Evolutionary conservation across 2,329 filamentous ascomycete genomes (phyloP).

Genomic region (Arthrobotrys megalospora): DNA sequence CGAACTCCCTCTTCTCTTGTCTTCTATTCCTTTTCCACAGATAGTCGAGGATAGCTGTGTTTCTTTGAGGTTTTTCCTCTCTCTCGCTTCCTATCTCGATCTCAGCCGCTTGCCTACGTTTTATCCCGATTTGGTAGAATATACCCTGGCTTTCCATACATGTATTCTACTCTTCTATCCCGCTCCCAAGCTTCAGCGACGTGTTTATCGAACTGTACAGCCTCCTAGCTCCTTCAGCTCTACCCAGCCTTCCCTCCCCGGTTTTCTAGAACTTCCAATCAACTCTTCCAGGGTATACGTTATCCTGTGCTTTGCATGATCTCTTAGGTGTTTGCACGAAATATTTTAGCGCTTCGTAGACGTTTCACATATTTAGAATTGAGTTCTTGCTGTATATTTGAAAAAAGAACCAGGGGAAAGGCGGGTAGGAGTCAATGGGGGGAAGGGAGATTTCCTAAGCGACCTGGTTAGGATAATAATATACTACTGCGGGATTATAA

Average conservation of each 20-base stretch:
- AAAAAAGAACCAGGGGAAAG: background rate
- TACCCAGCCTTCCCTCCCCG: background rate
- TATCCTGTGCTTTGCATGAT: background rate
- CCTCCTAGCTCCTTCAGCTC: slow-evolving; percentile 10
- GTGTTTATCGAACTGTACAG: slow-evolving; percentile 33
- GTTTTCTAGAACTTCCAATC: slow-evolving; percentile 5
- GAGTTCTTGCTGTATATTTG: background rate
- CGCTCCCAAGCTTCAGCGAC: slow-evolving; percentile 12
- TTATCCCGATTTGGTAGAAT: slow-evolving; percentile 40
- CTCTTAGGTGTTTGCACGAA: background rate
- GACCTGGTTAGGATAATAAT: too few relatives aligned
- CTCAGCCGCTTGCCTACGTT: slow-evolving; percentile 9
- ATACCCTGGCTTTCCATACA: slow-evolving; percentile 32
- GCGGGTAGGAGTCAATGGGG: too few relatives aligned
- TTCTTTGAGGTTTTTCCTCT: background rate
- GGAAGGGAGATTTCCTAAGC: too few relatives aligned
- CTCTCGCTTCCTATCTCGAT: background rate
- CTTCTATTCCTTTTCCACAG: background rate
- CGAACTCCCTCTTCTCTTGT: background rate
- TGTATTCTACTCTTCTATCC: slow-evolving; percentile 1
- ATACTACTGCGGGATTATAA: slow-evolving; percentile 4
- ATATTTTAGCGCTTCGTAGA: background rate
- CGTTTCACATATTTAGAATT: background rate
- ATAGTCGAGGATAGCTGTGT: slow-evolving; percentile 3
- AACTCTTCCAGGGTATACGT: background rate